Evolutionary conservation across 2,329 filamentous ascomycete species (phyloP).

Genomic region (Curvularia sp.): DNA sequence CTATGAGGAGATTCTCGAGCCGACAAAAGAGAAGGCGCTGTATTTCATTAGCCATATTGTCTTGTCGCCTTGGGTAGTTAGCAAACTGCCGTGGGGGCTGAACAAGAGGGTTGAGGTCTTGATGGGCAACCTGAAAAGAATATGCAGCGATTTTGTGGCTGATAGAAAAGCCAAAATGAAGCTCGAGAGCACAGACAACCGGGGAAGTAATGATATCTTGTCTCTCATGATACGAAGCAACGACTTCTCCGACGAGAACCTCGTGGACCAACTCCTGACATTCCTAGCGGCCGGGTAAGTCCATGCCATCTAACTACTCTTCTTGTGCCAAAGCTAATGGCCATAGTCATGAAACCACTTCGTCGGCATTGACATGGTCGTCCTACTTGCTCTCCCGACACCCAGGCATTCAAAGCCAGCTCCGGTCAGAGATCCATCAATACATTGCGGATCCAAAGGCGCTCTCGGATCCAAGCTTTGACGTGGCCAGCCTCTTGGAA

Average conservation of each 20-base stretch:
- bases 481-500: slow-evolving; percentile 52
- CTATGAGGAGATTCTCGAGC: slow-evolving; percentile 56
- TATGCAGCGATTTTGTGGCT: slow-evolving; percentile 57
- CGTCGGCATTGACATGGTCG: slow-evolving; percentile 77
- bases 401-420: slow-evolving; percentile 68
- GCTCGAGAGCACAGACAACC: slow-evolving; percentile 36
- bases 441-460: slow-evolving; percentile 60
- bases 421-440: slow-evolving; percentile 72
- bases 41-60: slow-evolving; percentile 54
- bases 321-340: not conserved
- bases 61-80: slow-evolving; percentile 50
- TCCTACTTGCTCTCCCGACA: slow-evolving; percentile 72
- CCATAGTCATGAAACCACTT: slow-evolving; percentile 74
- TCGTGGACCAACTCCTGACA: slow-evolving; percentile 64
- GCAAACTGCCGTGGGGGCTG: slow-evolving; percentile 57
- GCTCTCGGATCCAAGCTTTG: slow-evolving; percentile 25
- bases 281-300: slow-evolving; percentile 63
- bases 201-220: slow-evolving; percentile 53
- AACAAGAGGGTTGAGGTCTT: slow-evolving; percentile 52
- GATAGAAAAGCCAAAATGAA: slow-evolving; percentile 56
- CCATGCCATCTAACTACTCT: not conserved
- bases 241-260: slow-evolving; percentile 60
- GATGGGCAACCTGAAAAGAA: slow-evolving; percentile 48
- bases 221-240: slow-evolving; percentile 61
- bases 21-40: slow-evolving; percentile 56